Conservation (phyloP, 1,284 basidiomycete species). For the Rhodotorula sp. region DNA sequence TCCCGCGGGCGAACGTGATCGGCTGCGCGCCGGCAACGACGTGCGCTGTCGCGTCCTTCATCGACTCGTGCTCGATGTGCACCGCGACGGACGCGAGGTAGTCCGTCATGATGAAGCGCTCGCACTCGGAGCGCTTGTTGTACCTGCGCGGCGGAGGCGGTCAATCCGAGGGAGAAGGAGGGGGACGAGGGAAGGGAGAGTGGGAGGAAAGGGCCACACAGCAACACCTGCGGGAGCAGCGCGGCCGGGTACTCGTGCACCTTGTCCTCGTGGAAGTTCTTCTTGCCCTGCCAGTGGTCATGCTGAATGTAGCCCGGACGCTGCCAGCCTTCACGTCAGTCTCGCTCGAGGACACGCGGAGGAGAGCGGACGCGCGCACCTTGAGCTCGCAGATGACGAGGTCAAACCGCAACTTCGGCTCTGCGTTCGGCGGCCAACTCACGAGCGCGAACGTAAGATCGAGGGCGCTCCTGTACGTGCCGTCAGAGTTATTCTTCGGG, state of each 20-base stretch:
- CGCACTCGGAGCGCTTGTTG: neutral
- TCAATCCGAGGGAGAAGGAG: accelerated
- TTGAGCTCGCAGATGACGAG: slow-evolving; percentile 4
- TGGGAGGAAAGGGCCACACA: neutral
- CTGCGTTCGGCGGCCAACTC: neutral
- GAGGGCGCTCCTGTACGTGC: slow-evolving; percentile 3
- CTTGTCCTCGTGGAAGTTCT: neutral
- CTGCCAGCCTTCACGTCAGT: neutral
- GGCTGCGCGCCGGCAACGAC: neutral
- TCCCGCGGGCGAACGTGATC: neutral
- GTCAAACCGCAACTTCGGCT: slow-evolving; percentile 1
- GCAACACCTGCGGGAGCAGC: neutral
- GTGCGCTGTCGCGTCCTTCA: neutral
- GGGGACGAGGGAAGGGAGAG: neutral
- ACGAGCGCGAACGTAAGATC: slow-evolving; percentile 6
- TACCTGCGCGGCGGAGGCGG: neutral
- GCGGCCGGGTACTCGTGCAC: neutral
- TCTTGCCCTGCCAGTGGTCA: slow-evolving; percentile 1
- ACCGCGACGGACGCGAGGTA: neutral
- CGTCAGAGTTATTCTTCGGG: neutral
- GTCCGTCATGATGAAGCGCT: slow-evolving; percentile 1
- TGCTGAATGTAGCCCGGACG: slow-evolving; percentile 6
- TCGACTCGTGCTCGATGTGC: neutral
- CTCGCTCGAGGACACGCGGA: neutral
- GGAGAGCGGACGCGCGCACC: neutral